Base-by-base conservation (phyloP, 192 early-diverging fungal genomes). In the Coemansia sp. region DNA sequence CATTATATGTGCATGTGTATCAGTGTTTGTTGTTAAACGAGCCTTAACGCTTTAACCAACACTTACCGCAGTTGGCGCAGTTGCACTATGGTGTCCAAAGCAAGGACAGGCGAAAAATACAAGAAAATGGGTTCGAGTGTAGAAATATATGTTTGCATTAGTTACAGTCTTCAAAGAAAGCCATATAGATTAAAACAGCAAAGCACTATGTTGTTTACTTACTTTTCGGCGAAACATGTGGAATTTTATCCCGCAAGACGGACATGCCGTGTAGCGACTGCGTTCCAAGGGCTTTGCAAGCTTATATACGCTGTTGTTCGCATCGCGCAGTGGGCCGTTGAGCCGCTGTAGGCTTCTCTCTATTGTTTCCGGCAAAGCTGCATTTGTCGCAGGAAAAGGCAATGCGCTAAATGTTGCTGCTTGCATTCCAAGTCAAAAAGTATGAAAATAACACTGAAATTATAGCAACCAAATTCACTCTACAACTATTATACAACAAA, bases 151-250 rank as follows among this genome's bases (percentile, higher is more conserved):
- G 49, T 41, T 2, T n/a, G 39, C 7, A n/a, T 37, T 17, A 7
- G 9, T 48, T 20, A 25, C 6, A 12, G 51, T 8, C 13, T 0
- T 12, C 51, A 54, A 14, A 25, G 9, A 14, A 14, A 45, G 13
- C 2, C 44, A 45, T 14, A 45, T 12, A 45, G 5, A 54, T 8
- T 5, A 14, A 54, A 10, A 54, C 19, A 25, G 32, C 32, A 4
- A 32, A 32, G 32, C 32, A 32, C 32, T 54, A 20, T 65, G 38
- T 63, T 74, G 72, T 51, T 11, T 59, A 48, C 63, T 37, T 73
- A 73, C 71, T 56, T 78, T 83, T 57, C 76, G 75, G 6, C 81
- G 76, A 25, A 83, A 79, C 9, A 83, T 41, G 14, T 75, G 68
- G 40, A 83, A 83, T 19, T 70, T 67, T 55, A 63, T 65, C 11